phyloP scores from a whole-genome alignment of 2,329 filamentous ascomycete species.

The Nemania sp. region DNA sequence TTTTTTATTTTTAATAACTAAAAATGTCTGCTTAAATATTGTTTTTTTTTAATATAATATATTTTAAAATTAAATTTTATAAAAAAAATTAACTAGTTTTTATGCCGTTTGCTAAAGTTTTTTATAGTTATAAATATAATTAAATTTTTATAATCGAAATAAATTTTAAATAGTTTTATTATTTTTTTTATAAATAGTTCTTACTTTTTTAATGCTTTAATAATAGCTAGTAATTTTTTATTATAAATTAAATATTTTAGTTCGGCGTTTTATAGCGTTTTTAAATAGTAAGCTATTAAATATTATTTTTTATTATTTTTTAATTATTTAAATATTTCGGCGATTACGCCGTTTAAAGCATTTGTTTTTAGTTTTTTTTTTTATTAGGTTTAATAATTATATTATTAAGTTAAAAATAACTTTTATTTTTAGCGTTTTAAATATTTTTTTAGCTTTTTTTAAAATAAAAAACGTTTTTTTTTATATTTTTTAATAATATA shows the following conservation, averaged over 20 bases:
- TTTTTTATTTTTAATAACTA: neutral
- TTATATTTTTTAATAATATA: neutral
- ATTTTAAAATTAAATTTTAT: conserved; percentile 8
- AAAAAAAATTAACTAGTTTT: neutral
- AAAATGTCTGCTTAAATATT: conserved; percentile 5
- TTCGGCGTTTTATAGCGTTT: neutral
- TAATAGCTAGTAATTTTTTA: neutral
- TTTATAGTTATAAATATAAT: no score
- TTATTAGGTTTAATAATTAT: neutral
- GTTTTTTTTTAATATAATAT: conserved; percentile 3
- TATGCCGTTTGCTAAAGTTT: neutral
- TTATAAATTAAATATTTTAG: neutral
- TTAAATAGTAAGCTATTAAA: neutral
- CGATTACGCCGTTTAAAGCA: neutral
- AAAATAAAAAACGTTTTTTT: neutral
- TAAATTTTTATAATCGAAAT: neutral
- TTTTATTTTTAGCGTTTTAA: neutral
- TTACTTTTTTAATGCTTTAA: conserved; percentile 6
- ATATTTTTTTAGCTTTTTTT: neutral
- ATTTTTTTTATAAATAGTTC: conserved; percentile 1
- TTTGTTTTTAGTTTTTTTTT: neutral
- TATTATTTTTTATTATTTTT: neutral
- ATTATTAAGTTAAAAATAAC: neutral
- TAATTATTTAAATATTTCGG: neutral
- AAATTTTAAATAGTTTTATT: conserved; percentile 6